Evolutionary conservation across 768 basidiomycete genomes (phyloP).

Genomic region (Macrolepiota albuminosa): DNA sequence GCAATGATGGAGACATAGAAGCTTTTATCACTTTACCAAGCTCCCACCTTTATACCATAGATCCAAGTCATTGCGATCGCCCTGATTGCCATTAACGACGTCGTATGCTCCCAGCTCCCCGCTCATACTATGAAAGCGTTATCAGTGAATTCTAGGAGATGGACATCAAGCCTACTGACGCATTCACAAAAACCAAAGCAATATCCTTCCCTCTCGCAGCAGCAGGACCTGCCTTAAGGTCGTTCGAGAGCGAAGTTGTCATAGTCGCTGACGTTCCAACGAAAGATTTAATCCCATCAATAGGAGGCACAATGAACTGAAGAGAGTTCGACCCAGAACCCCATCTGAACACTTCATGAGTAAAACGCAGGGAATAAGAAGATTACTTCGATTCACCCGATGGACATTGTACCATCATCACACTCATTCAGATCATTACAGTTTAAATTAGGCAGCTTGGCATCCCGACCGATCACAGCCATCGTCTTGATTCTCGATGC

Average conservation of each 20-base stretch:
- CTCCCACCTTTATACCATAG: conserved; percentile 54
- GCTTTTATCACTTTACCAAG: conserved; percentile 23
- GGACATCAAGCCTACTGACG: conserved; percentile 26
- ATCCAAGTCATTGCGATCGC: conserved; percentile 54
- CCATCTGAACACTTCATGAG: conserved; percentile 28
- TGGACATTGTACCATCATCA: conserved; percentile 54
- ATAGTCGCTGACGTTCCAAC: conserved; percentile 34
- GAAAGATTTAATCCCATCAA: conserved; percentile 38
- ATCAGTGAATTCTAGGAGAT: conserved; percentile 12
- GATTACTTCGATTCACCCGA: conserved; percentile 40
- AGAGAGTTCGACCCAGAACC: conserved; percentile 47
- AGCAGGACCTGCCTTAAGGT: conserved; percentile 30
- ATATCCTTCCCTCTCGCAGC: conserved; percentile 48
- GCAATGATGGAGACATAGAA: conserved; percentile 16
- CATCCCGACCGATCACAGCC: conserved; percentile 59
- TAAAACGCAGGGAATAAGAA: conserved; percentile 10
- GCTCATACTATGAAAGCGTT: conserved; percentile 32
- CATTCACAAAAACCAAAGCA: conserved; percentile 57
- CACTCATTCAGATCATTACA: conserved; percentile 48
- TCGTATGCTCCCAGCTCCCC: conserved; percentile 53
- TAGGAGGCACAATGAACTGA: conserved; percentile 40
- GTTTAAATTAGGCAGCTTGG: conserved; percentile 41
- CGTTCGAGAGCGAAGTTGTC: conserved; percentile 39
- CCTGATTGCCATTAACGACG: conserved; percentile 56
- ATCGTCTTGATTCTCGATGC: conserved; percentile 46